Base-by-base conservation (phyloP, 352 stramenopile genomes). In the Phytophthora megakarya region DNA sequence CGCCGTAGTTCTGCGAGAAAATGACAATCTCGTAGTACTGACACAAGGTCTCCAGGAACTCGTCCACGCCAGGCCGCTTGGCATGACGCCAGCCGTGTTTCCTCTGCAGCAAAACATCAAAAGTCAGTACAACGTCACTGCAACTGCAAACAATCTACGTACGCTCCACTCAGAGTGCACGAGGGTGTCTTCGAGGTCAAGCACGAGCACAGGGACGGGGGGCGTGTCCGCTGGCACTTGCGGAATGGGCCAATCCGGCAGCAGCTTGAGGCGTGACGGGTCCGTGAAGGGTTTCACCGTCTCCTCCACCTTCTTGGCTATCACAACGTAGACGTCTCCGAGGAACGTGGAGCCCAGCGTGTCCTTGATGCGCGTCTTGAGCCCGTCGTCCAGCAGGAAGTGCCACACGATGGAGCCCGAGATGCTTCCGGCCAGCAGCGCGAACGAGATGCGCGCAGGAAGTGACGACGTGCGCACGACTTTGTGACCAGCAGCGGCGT, bases 1-100 rank as follows among this genome's bases (percentile, higher is more conserved):
- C 85, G 44, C 89, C 79, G 44, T 80, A 88, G 70, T 96, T 92
- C 59, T 90, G 84, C 9, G 87, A 94, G 61, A 94, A 96, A 45
- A 96, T 87, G 0, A 96, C 87, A 50, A 94, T 94, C 60, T 96
- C 87, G 38, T 94, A 96, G 62, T 93, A 93, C 73, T 93, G 87
- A 30, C 80, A 90, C 26, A 94, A 49, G 7, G 82, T 87, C 56
- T 96, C 84, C 19, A 96, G 43, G 62, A 96, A 94, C 71, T 96
- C 87, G 60, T 96, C 85, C 7, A 96, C 85, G 5, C 86, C 83
- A 0, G 87, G 87, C 38, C 87, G 85, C 73, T 96, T 96, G 15
- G 87, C 87, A 54, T 96, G 87, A 39, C 87, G 85, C 87, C 87
- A 96, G 22, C 87, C 87, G 61, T 93, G 86, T 67, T 96, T 96